Conservation (phyloP, 164 flowering plant species). For the Magnolia kwangsiensis region DNA sequence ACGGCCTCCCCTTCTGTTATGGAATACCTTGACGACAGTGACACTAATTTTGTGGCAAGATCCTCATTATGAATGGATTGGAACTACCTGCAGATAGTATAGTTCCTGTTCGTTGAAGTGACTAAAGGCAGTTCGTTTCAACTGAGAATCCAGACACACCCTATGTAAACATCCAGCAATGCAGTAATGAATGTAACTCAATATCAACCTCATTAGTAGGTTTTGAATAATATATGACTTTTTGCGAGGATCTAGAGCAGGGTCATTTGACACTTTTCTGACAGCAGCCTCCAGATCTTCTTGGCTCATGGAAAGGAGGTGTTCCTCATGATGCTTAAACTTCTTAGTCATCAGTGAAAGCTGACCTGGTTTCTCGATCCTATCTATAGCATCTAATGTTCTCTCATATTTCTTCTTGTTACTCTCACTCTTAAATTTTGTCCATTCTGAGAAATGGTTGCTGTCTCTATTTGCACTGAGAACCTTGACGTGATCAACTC, state of each 20-base stretch:
- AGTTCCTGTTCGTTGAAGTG: neutral
- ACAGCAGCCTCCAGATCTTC: slow-evolving; percentile 63
- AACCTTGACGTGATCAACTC: slow-evolving; percentile 18
- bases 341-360: slow-evolving; percentile 17
- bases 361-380: slow-evolving; percentile 20
- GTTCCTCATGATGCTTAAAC: slow-evolving; percentile 29
- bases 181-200: neutral
- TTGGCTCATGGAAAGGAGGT: slow-evolving; percentile 42
- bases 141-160: neutral
- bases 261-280: slow-evolving; percentile 57
- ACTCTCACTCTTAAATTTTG: slow-evolving; percentile 9
- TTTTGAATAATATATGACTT: slow-evolving; percentile 66
- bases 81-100: neutral
- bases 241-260: slow-evolving; percentile 48
- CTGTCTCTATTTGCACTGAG: slow-evolving; percentile 16
- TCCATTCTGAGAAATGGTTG: slow-evolving; percentile 23
- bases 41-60: too few relatives aligned
- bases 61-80: too few relatives aligned
- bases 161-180: neutral
- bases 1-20: too few relatives aligned
- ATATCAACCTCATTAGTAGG: slow-evolving; percentile 58
- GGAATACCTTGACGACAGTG: too few relatives aligned
- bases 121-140: neutral
- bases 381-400: slow-evolving; percentile 12
- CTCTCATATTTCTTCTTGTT: slow-evolving; percentile 27